Evolutionary conservation across 768 basidiomycete genomes (phyloP).

Genomic region (Rickenella mellea): DNA sequence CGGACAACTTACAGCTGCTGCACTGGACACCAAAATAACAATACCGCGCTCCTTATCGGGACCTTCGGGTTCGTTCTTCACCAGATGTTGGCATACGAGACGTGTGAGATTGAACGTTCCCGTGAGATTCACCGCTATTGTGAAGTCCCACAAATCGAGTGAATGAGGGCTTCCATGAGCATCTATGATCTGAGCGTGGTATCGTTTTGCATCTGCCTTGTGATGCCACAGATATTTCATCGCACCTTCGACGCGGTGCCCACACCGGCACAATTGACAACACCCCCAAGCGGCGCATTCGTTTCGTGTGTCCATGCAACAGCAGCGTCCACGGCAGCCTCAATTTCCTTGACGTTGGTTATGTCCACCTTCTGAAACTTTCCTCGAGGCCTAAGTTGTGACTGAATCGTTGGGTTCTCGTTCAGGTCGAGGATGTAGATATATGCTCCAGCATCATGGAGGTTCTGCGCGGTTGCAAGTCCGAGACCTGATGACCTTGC

Average conservation of each 20-base stretch:
- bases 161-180: constrained; percentile 35
- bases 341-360: constrained; percentile 18
- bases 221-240: neutral
- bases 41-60: constrained; percentile 48
- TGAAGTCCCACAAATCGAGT: constrained; percentile 42
- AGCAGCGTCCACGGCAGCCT: constrained; percentile 17
- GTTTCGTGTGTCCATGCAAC: constrained; percentile 24
- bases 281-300: constrained; percentile 41
- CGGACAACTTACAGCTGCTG: constrained; percentile 27
- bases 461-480: constrained; percentile 37
- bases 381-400: constrained; percentile 2
- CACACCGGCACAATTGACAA: constrained; percentile 51
- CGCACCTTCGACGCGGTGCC: constrained; percentile 24
- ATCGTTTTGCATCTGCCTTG: neutral
- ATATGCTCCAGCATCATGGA: constrained; percentile 34
- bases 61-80: constrained; percentile 33
- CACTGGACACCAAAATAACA: constrained; percentile 46
- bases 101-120: constrained; percentile 54
- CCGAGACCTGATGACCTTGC: constrained; percentile 49
- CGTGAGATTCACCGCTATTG: constrained; percentile 44
- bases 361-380: constrained; percentile 20
- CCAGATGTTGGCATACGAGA: constrained; percentile 39
- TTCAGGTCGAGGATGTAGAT: constrained; percentile 41
- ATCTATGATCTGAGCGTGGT: constrained; percentile 32
- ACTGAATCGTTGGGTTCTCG: neutral